Percentiles rank a stretch among this genome's conserved stretches.
Evolutionary conservation across 108 stramenopile genomes (phyloP).

Genomic region (Pseudonitzschia multistriata): DNA sequence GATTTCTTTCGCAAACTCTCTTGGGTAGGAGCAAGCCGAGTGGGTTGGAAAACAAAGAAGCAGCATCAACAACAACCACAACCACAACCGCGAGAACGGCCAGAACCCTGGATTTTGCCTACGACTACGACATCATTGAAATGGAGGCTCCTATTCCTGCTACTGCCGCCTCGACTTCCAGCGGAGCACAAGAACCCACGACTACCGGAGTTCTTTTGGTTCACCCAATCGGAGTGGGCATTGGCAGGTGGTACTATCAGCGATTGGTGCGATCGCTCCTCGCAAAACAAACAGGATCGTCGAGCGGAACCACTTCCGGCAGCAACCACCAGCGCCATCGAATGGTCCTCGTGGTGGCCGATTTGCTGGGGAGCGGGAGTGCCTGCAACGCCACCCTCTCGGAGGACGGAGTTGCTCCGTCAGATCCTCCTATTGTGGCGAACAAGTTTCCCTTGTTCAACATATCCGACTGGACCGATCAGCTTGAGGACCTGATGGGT

Average conservation of each 20-base stretch:
- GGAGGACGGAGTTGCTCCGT: background rate
- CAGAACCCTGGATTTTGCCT: background rate
- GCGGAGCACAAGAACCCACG: background rate
- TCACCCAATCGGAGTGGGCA: slow-evolving; percentile 69
- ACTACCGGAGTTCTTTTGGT: slow-evolving; percentile 50
- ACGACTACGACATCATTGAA: slow-evolving; percentile 21
- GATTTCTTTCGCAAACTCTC: background rate
- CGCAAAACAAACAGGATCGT: slow-evolving; percentile 14
- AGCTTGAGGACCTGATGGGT: slow-evolving; percentile 43
- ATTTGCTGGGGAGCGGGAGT: slow-evolving; percentile 54
- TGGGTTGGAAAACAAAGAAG: background rate
- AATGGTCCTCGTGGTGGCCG: slow-evolving; percentile 41
- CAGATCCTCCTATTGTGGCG: background rate
- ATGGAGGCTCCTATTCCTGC: background rate
- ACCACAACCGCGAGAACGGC: background rate
- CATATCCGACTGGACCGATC: slow-evolving; percentile 54
- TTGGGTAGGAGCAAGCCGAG: background rate
- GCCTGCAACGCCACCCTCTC: slow-evolving; percentile 32
- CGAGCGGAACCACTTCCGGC: background rate
- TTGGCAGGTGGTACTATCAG: slow-evolving; percentile 61
- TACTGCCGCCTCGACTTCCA: background rate
- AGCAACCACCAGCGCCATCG: background rate
- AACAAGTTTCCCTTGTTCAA: slow-evolving; percentile 44
- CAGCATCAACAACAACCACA: background rate
- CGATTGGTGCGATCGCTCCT: slow-evolving; percentile 33